Evolutionary conservation across 2,329 filamentous ascomycete species (phyloP).

Genomic region (Colletotrichum camelliae): DNA sequence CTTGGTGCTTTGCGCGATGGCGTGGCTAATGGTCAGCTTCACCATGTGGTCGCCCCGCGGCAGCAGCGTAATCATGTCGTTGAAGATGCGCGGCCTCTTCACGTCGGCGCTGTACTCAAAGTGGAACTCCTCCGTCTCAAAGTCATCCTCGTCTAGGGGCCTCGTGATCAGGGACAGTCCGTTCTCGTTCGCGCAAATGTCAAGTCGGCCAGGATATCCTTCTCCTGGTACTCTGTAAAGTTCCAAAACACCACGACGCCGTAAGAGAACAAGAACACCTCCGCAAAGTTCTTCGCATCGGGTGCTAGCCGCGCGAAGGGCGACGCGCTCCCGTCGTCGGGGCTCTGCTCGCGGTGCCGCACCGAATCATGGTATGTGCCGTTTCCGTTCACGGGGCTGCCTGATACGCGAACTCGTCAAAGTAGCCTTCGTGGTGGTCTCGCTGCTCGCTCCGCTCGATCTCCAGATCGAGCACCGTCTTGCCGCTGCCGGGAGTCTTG

Average conservation of each 20-base stretch:
- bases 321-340: slow-evolving; percentile 50
- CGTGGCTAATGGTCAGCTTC: slow-evolving; percentile 96
- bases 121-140: slow-evolving; percentile 97
- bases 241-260: slow-evolving; percentile 99
- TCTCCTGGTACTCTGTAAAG: slow-evolving; percentile 94
- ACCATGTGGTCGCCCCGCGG: slow-evolving; percentile 97
- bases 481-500: slow-evolving; percentile 87
- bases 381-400: slow-evolving; percentile 35
- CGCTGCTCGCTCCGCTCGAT: slow-evolving; percentile 92
- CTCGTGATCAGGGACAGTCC: slow-evolving; percentile 73
- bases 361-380: slow-evolving; percentile 30
- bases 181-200: slow-evolving; percentile 79
- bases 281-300: slow-evolving; percentile 81
- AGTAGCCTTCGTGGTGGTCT: slow-evolving; percentile 91
- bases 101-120: slow-evolving; percentile 94
- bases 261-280: slow-evolving; percentile 97
- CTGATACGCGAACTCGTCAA: slow-evolving; percentile 72
- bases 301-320: slow-evolving; percentile 67
- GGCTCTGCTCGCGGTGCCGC: slow-evolving; percentile 27
- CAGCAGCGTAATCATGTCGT: slow-evolving; percentile 98
- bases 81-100: slow-evolving; percentile 89
- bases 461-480: slow-evolving; percentile 90
- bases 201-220: slow-evolving; percentile 92
- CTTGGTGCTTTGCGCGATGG: slow-evolving; percentile 96
- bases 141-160: slow-evolving; percentile 85